Percentiles rank a stretch among this genome's conserved stretches.
phyloP scores from a whole-genome alignment of 352 stramenopile species.

The Globisporangium yorkense region DNA sequence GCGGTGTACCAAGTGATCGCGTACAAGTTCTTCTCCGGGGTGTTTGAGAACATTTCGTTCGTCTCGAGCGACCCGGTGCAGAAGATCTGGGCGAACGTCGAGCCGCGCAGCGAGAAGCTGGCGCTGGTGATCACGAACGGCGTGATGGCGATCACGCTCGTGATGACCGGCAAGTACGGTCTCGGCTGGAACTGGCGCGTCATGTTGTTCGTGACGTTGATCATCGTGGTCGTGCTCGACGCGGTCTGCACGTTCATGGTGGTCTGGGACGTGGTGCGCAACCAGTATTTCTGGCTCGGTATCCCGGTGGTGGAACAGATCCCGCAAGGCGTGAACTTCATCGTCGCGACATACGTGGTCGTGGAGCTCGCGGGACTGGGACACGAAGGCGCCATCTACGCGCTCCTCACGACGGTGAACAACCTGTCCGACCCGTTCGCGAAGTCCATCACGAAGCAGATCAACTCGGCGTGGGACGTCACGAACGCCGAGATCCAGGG shows the following conservation, averaged over 20 bases:
- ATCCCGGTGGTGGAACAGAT: conserved; percentile 41
- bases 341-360: conserved; percentile 49
- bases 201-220: conserved; percentile 26
- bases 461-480: conserved; percentile 33
- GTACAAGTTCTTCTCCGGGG: conserved; percentile 44
- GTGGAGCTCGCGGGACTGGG: conserved; percentile 52
- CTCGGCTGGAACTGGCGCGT: conserved; percentile 47
- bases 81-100: conserved; percentile 26
- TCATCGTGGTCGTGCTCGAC: conserved; percentile 36
- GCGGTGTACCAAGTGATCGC: conserved; percentile 41
- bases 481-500: conserved; percentile 24
- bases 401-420: conserved; percentile 41
- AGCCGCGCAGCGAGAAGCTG: conserved; percentile 24
- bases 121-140: conserved; percentile 22
- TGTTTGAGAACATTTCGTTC: conserved; percentile 35
- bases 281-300: conserved; percentile 60
- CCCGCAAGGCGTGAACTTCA: conserved; percentile 39
- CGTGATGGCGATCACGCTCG: conserved; percentile 26
- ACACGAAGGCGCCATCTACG: conserved; percentile 53
- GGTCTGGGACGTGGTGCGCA: conserved; percentile 46
- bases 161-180: conserved; percentile 30
- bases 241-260: conserved; percentile 28
- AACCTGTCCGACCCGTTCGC: conserved; percentile 42
- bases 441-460: conserved; percentile 32
- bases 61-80: conserved; percentile 29